Evolutionary conservation across 2,329 filamentous ascomycete genomes (phyloP), one percentile per base, ranked within the genome.

Genomic region (Botrytis galanthina): DNA sequence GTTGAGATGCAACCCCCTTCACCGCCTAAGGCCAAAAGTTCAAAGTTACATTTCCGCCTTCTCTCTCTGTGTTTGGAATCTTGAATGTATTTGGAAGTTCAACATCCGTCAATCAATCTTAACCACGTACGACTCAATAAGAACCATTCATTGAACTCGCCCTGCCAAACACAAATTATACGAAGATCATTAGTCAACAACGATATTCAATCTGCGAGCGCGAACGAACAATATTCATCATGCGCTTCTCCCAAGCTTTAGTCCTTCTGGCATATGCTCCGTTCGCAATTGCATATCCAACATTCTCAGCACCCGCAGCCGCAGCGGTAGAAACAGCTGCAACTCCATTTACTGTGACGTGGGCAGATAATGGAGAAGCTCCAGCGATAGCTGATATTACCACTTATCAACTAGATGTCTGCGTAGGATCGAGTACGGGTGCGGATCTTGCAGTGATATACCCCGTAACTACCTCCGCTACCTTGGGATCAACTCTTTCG

Each of bases 351-450:
- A 84, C 83, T 6, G 83, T 90, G 29, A 82, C 84, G 76, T 91
- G 89, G 89, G 83, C 84, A 73, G 88, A 91, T 29, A 85, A 85
- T 42, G 86, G 86, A 59, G 81, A 82, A 32, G 81, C 83, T 61
- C 88, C 89, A 3, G 79, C 82, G 4, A 79, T 90, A 51, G 79
- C 85, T 12, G 84, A 87, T 73, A 82, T 90, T 60, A 80, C 82
- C 3, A 83, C 84, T 29, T 92, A 89, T 80, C 83, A 87, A 74
- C 81, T 92, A 66, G 87, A 86, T 76, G 82, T 92, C 35, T 88
- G 88, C 78, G 86, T 88, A 10, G 90, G 90, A 72, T 88, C 89
- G 63, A 88, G 90, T 78, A 81, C 83, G 3, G 82, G 81, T 29
- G 82, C 80, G 14, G 67, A 72, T 35, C 14, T 69, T 18, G 10